phyloP scores from a whole-genome alignment of 2,329 filamentous ascomycete species.

The Zarea fungicola region DNA sequence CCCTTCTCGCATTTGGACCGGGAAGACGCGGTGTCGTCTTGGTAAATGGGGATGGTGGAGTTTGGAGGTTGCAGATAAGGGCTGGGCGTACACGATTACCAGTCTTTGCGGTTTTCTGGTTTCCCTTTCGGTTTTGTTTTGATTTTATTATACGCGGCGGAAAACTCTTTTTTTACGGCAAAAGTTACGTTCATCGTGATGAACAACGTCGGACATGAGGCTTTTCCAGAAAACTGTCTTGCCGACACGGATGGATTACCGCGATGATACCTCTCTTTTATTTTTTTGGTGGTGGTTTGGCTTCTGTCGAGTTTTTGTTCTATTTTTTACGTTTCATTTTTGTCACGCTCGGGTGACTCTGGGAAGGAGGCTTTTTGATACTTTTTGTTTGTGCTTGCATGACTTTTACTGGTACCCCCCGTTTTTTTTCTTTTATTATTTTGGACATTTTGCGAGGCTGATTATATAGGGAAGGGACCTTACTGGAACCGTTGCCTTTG shows the following conservation, averaged over 20 bases:
- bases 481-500: neutral
- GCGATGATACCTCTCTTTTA: conserved; percentile 10
- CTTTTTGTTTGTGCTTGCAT: neutral
- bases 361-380: conserved; percentile 2
- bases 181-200: conserved; percentile 1
- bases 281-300: conserved; percentile 5
- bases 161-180: neutral
- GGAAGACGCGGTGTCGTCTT: conserved; percentile 10
- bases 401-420: too few species aligned
- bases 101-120: neutral
- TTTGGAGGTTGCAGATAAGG: conserved; percentile 4
- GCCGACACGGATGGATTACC: conserved; percentile 5
- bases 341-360: too few species aligned
- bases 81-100: neutral
- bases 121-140: neutral
- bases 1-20: neutral
- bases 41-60: conserved; percentile 4
- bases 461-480: conserved; percentile 4
- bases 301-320: neutral
- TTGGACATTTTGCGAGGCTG: conserved; percentile 4
- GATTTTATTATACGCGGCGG: neutral
- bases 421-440: neutral
- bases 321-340: neutral
- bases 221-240: neutral
- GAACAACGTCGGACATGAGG: neutral